Conservation (phyloP, 208 protist genomes). For the Acanthamoeba divionensis region DNA sequence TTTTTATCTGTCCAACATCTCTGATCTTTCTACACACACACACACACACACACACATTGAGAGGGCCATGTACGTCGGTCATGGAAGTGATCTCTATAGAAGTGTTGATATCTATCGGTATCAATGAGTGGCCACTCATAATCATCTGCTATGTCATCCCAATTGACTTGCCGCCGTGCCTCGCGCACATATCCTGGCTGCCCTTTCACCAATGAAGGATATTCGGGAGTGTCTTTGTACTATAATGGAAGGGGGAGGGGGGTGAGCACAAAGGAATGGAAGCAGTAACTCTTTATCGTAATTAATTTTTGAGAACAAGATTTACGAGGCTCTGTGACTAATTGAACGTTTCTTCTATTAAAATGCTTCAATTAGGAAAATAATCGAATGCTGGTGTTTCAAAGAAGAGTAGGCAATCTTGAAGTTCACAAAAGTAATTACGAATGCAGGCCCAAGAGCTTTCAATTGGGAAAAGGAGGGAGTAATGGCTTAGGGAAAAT, state of each 20-base stretch:
- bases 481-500: background rate
- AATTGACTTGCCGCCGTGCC: background rate
- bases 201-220: background rate
- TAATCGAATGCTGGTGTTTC: background rate
- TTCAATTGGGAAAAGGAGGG: background rate
- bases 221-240: constrained; percentile 3
- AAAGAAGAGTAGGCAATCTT: background rate
- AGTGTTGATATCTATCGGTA: constrained; percentile 33
- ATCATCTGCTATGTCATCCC: background rate
- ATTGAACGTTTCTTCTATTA: background rate
- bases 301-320: background rate
- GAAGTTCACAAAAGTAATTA: background rate
- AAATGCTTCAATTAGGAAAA: background rate
- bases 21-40: too few relatives aligned
- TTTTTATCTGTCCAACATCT: too few relatives aligned
- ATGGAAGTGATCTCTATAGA: constrained; percentile 26
- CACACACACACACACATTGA: too few relatives aligned
- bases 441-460: background rate
- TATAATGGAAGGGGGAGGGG: background rate
- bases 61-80: background rate
- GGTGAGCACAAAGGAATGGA: background rate
- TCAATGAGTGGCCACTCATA: constrained; percentile 21
- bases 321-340: background rate
- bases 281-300: background rate
- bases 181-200: constrained; percentile 27